Percentiles rank a stretch among this genome's conserved stretches.
Conservation (phyloP, 2,329 filamentous ascomycete species). For the Verticillium nubilum region DNA sequence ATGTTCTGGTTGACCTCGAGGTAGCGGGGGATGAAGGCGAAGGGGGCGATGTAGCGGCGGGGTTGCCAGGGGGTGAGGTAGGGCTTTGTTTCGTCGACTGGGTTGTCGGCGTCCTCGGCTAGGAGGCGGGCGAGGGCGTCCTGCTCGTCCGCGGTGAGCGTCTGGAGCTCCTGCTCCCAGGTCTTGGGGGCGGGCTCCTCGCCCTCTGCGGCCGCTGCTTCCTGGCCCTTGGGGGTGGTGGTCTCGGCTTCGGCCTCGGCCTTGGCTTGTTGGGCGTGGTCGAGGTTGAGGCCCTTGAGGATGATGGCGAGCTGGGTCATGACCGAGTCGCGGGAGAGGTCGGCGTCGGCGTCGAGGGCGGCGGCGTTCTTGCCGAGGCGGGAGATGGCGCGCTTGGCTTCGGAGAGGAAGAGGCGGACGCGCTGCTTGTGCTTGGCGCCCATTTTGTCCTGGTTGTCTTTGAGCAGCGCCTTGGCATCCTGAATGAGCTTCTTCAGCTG, state of each 20-base stretch:
- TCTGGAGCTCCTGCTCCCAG: slow-evolving; percentile 15
- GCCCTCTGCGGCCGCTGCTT: neutral
- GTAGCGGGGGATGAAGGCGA: slow-evolving; percentile 92
- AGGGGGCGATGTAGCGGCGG: slow-evolving; percentile 79
- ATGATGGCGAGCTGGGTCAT: slow-evolving; percentile 49
- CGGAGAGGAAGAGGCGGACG: slow-evolving; percentile 65
- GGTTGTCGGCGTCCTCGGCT: slow-evolving; percentile 64
- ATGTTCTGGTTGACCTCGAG: slow-evolving; percentile 97
- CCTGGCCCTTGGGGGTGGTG: no score
- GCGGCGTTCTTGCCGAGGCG: slow-evolving; percentile 33
- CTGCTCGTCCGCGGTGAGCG: slow-evolving; percentile 43
- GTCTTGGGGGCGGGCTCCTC: slow-evolving; percentile 1
- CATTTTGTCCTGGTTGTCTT: slow-evolving; percentile 41
- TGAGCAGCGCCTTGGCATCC: slow-evolving; percentile 56
- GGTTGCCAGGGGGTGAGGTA: slow-evolving; percentile 91
- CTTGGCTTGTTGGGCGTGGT: slow-evolving; percentile 21
- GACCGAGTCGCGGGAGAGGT: slow-evolving; percentile 33
- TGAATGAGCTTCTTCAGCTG: slow-evolving; percentile 46
- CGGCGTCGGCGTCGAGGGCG: slow-evolving; percentile 27
- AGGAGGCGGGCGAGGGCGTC: slow-evolving; percentile 51
- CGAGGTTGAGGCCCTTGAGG: slow-evolving; percentile 38
- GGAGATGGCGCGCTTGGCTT: slow-evolving; percentile 58
- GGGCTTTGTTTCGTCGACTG: slow-evolving; percentile 69
- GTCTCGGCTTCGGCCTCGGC: slow-evolving; percentile 5
- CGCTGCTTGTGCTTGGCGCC: slow-evolving; percentile 70